A percentile compares a stretch with the other conserved stretches of the same genome.
phyloP scores from a whole-genome alignment of 805 yeast genomes.

The Tetrapisispora pingtungensis region DNA sequence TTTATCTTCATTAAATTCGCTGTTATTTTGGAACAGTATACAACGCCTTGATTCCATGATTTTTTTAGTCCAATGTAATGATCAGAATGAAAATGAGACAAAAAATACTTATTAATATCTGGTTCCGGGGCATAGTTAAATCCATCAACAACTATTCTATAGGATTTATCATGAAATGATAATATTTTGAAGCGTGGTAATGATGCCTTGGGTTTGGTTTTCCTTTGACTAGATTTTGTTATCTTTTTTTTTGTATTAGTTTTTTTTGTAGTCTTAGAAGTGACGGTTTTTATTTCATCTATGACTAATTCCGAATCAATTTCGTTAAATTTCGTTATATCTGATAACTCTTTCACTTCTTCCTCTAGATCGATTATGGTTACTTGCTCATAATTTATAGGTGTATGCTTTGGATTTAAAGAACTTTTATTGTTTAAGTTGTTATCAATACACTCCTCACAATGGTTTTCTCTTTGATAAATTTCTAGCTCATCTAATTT shows the following conservation, averaged over 20 bases:
- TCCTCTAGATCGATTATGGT: neutral
- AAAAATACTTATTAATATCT: slow-evolving; percentile 42
- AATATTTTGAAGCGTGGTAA: slow-evolving; percentile 50
- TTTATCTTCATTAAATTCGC: slow-evolving; percentile 43
- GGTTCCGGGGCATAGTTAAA: slow-evolving; percentile 36
- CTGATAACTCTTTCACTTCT: neutral
- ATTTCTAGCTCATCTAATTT: slow-evolving; percentile 33
- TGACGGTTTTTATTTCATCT: neutral
- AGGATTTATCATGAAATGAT: slow-evolving; percentile 28
- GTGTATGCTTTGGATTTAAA: neutral
- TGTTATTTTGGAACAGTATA: slow-evolving; percentile 69
- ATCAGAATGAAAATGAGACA: slow-evolving; percentile 87
- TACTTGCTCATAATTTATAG: neutral
- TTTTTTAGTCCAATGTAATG: slow-evolving; percentile 84
- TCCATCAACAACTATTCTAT: slow-evolving; percentile 55
- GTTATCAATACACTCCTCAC: slow-evolving; percentile 39
- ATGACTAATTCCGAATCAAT: neutral
- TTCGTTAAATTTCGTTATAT: neutral
- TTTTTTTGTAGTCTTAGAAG: neutral
- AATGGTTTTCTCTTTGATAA: slow-evolving; percentile 42
- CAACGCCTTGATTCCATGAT: slow-evolving; percentile 61
- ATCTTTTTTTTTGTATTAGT: neutral
- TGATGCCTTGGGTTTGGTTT: slow-evolving; percentile 15
- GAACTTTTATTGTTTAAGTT: neutral
- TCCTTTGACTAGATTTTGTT: slow-evolving; percentile 5